Percentiles rank a stretch among this genome's conserved stretches.
These are phyloP conservation scores for Linum tenue DNA, from an alignment of 345 rosid genomes.

Conservation along the genomic window DNA sequence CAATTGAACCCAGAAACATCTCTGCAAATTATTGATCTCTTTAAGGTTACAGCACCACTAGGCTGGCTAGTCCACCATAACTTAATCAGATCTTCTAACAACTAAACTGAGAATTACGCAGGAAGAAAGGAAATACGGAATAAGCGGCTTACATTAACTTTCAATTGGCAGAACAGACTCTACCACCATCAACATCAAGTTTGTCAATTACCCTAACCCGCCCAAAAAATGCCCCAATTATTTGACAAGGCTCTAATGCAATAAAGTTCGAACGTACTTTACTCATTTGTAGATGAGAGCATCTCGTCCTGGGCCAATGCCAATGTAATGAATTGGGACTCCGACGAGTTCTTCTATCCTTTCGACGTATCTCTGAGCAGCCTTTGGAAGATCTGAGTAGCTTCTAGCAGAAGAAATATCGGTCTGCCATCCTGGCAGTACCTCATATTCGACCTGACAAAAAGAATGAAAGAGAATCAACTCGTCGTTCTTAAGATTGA, in stretches of 20 bases:
- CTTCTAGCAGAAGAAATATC: constrained; percentile 71
- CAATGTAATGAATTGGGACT: constrained; percentile 72
- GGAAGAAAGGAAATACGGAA: no score
- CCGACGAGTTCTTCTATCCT: constrained; percentile 89
- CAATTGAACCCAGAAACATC: no score
- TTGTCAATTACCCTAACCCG: neutral
- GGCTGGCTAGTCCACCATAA: no score
- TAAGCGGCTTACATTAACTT: no score
- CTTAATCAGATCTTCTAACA: no score
- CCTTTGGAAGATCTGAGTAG: constrained; percentile 79
- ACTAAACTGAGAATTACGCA: no score
- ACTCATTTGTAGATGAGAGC: constrained; percentile 75
- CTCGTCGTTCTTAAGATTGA: neutral
- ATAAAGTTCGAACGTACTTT: no score
- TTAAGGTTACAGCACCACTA: no score
- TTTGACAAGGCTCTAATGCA: neutral
- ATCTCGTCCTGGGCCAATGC: constrained; percentile 86
- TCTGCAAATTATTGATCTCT: no score
- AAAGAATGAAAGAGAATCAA: neutral
- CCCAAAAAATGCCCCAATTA: neutral
- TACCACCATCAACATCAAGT: no score
- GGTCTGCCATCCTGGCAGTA: constrained; percentile 75
- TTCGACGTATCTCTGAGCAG: constrained; percentile 68
- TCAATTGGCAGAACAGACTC: no score
- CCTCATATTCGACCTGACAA: constrained; percentile 80